These are phyloP conservation scores for Pyronema omphalodes DNA, from an alignment of 495 filamentous ascomycete genomes.

Conservation along the genomic window DNA sequence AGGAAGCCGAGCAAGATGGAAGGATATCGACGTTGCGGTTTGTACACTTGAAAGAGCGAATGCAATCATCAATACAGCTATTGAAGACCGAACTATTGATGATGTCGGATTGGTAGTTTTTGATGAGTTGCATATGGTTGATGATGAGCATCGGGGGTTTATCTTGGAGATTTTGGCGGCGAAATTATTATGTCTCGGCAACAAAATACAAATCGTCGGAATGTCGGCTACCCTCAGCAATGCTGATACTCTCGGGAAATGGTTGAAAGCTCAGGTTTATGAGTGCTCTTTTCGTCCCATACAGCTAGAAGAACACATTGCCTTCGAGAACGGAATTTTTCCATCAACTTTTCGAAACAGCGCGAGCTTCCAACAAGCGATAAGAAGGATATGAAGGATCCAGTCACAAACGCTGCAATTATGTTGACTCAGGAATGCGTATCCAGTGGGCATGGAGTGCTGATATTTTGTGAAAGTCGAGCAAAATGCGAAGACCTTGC, in stretches of 20 bases:
- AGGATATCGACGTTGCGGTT: conserved; percentile 59
- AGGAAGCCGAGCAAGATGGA: conserved; percentile 45
- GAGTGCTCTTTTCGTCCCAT: conserved; percentile 57
- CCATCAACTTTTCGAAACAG: conserved; percentile 41
- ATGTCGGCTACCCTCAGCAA: conserved; percentile 75
- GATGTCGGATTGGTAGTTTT: conserved; percentile 51
- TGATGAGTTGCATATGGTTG: conserved; percentile 70
- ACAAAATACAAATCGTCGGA: conserved; percentile 54
- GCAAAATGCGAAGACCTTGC: conserved; percentile 19
- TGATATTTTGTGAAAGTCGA: conserved; percentile 64
- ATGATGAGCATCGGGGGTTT: conserved; percentile 63
- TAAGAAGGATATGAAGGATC: conserved; percentile 41
- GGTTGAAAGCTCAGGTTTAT: conserved; percentile 55
- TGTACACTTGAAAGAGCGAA: conserved; percentile 84
- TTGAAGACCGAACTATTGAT: conserved; percentile 50
- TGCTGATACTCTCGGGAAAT: conserved; percentile 45
- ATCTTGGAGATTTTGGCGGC: conserved; percentile 64
- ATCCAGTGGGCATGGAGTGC: conserved; percentile 45
- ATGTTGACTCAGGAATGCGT: conserved; percentile 50
- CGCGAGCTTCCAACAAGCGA: conserved; percentile 27
- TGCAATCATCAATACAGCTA: conserved; percentile 53
- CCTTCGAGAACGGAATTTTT: conserved; percentile 48
- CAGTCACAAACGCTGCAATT: conserved; percentile 50
- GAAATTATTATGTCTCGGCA: conserved; percentile 51
- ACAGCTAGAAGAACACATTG: conserved; percentile 56